Percentiles rank a stretch among this genome's conserved stretches.
Evolutionary conservation across 2,329 filamentous ascomycete species (phyloP).

Genomic region (Penicillium sp.): DNA sequence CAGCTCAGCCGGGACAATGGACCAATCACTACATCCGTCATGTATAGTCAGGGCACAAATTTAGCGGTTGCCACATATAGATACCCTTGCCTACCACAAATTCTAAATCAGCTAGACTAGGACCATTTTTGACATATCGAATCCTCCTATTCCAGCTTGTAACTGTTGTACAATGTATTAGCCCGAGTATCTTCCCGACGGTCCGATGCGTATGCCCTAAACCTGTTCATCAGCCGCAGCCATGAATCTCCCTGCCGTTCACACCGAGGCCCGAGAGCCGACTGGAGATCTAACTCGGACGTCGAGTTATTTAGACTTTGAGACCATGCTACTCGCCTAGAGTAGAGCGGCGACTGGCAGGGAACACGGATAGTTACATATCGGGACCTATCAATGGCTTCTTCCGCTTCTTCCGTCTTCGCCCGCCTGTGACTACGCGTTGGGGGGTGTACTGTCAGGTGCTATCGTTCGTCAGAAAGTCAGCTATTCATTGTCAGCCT

Average conservation of each 20-base stretch:
- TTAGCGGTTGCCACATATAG: constrained; percentile 2
- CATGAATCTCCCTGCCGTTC: neutral
- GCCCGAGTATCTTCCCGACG: neutral
- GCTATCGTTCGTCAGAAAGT: neutral
- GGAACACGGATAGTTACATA: neutral
- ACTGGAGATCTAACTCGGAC: neutral
- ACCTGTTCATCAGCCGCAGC: neutral
- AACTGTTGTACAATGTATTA: neutral
- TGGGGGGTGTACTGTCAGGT: neutral
- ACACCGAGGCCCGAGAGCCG: neutral
- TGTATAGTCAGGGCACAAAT: neutral
- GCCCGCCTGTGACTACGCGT: neutral
- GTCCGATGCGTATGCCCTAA: neutral
- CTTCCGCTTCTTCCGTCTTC: neutral
- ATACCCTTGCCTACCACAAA: constrained; percentile 3
- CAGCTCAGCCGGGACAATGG: neutral
- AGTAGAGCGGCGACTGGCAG: neutral
- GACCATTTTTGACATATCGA: constrained; percentile 2
- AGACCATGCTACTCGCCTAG: neutral
- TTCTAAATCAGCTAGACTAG: constrained; percentile 6
- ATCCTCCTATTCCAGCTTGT: neutral
- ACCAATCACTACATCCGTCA: constrained; percentile 8
- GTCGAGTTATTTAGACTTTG: neutral
- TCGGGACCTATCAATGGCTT: neutral
- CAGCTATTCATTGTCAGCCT: neutral